Conservation (phyloP, 441 rosid species). For the Melastoma candidum region DNA sequence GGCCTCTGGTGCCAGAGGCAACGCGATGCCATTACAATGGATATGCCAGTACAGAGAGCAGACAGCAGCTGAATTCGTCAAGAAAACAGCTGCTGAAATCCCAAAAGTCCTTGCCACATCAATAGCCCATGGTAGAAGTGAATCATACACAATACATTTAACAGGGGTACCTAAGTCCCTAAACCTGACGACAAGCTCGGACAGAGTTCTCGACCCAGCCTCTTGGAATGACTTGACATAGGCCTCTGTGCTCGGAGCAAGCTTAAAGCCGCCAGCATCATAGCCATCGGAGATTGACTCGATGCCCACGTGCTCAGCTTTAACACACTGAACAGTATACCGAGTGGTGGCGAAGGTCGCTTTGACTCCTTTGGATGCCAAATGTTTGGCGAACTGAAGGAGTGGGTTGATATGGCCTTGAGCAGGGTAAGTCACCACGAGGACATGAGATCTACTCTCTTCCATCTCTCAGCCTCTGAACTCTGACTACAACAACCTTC, state of each 20-base stretch:
- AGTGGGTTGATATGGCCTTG: conserved; percentile 86
- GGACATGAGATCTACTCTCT: conserved; percentile 30
- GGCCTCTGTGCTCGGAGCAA: conserved; percentile 25
- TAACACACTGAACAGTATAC: conserved; percentile 23
- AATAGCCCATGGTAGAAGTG: conserved; percentile 48
- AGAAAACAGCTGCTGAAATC: conserved; percentile 46
- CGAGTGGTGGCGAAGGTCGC: conserved; percentile 58
- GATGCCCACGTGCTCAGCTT: conserved; percentile 28
- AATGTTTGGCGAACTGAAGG: conserved; percentile 66
- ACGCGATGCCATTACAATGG: conserved; percentile 22
- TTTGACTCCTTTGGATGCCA: conserved; percentile 52
- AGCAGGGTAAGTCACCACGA: conserved; percentile 57
- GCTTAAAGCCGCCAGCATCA: conserved; percentile 34
- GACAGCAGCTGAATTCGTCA: conserved; percentile 51
- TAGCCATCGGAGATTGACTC: conserved; percentile 70
- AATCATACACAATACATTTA: too few relatives aligned
- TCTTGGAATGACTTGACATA: conserved; percentile 32
- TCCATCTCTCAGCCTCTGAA: conserved; percentile 13
- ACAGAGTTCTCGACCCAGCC: conserved; percentile 41
- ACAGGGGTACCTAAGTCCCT: conserved; percentile 12
- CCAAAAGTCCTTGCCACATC: conserved; percentile 55
- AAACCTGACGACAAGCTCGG: conserved; percentile 28
- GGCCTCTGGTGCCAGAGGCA: conserved; percentile 29
- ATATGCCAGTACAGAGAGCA: conserved; percentile 30
- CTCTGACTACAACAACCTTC: too few relatives aligned